phyloP scores from a whole-genome alignment of 2,329 filamentous ascomycete genomes.

The Xylariaceae sp. region DNA sequence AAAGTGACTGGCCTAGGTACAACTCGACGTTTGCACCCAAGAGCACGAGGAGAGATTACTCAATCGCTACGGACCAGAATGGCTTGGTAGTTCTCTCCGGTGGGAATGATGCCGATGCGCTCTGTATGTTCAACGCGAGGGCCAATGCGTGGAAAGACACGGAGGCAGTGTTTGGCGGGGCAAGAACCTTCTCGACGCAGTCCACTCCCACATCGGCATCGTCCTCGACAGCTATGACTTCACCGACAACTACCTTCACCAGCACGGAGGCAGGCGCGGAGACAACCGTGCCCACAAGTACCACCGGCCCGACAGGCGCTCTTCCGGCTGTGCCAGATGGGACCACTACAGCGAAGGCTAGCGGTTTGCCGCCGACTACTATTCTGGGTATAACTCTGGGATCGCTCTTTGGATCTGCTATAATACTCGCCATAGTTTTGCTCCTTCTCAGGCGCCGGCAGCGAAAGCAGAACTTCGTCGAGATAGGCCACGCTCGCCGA shows the following conservation, averaged over 20 bases:
- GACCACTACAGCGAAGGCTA: not conserved
- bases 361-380: slow-evolving; percentile 41
- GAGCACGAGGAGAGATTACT: slow-evolving; percentile 59
- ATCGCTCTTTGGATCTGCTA: slow-evolving; percentile 67
- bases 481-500: slow-evolving; percentile 40
- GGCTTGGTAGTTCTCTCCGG: slow-evolving; percentile 75
- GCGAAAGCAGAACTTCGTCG: slow-evolving; percentile 48
- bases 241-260: slow-evolving; percentile 16
- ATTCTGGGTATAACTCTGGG: slow-evolving; percentile 80
- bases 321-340: slow-evolving; percentile 23
- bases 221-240: slow-evolving; percentile 28
- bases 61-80: slow-evolving; percentile 60
- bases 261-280: slow-evolving; percentile 12
- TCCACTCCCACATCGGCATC: slow-evolving; percentile 29
- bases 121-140: slow-evolving; percentile 72
- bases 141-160: slow-evolving; percentile 76
- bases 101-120: slow-evolving; percentile 58
- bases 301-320: slow-evolving; percentile 9
- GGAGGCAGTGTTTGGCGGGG: slow-evolving; percentile 51
- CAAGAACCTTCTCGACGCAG: slow-evolving; percentile 32
- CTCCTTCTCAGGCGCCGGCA: slow-evolving; percentile 59
- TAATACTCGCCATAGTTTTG: slow-evolving; percentile 66
- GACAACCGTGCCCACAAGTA: slow-evolving; percentile 4
- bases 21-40: slow-evolving; percentile 68
- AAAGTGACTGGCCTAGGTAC: slow-evolving; percentile 69